Percentiles rank a stretch among this genome's conserved stretches.
These are phyloP conservation scores for Vitis rotundifolia DNA, from an alignment of 164 flowering plant species.

Conservation along the genomic window DNA sequence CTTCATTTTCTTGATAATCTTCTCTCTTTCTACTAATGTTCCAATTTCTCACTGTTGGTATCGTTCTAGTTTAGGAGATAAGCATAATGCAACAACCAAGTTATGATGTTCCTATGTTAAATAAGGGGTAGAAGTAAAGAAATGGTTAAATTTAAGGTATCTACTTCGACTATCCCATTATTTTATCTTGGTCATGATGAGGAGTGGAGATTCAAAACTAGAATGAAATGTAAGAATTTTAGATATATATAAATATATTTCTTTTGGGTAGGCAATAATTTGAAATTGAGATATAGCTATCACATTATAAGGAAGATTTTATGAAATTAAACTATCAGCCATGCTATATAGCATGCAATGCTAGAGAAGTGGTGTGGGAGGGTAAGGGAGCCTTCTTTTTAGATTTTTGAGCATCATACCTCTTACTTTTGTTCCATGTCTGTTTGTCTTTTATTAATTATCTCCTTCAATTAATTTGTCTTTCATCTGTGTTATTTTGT, in stretches of 20 bases:
- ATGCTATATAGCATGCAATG: background rate
- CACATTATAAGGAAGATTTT: background rate
- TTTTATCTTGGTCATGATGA: background rate
- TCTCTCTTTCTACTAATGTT: no score
- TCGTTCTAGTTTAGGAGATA: no score
- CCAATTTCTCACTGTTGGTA: no score
- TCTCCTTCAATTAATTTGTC: background rate
- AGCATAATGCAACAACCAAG: no score
- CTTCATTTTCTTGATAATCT: no score
- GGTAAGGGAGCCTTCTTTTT: background rate
- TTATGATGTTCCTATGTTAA: no score
- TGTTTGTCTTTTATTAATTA: background rate
- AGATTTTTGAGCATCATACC: background rate
- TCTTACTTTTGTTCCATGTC: background rate
- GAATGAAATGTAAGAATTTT: no score
- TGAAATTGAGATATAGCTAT: background rate
- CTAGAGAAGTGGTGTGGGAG: background rate
- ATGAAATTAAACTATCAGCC: background rate
- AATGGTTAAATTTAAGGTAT: no score
- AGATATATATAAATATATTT: no score
- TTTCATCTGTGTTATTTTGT: constrained; percentile 6
- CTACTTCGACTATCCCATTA: no score
- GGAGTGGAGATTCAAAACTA: background rate
- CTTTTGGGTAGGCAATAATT: background rate
- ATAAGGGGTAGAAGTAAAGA: no score